These are phyloP conservation scores for Lanmaoa rubissima DNA, from an alignment of 768 basidiomycete genomes.

Conservation along the genomic window DNA sequence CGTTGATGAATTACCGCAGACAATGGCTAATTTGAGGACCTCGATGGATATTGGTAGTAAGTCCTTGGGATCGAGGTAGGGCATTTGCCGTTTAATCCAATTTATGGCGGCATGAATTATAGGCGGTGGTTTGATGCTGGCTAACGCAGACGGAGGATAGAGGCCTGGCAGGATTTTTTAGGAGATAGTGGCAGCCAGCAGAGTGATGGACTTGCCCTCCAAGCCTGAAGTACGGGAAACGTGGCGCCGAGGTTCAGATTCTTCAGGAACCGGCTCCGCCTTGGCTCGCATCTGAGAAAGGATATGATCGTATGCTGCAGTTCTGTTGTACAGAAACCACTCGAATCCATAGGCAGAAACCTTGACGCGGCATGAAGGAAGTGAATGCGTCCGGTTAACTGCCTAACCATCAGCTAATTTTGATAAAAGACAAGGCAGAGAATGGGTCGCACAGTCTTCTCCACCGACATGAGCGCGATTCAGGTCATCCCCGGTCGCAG, in stretches of 20 bases:
- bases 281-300: conserved; percentile 65
- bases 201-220: conserved; percentile 33
- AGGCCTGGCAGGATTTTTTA: conserved; percentile 13
- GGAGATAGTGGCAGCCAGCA: background rate
- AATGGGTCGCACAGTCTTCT: conserved; percentile 49
- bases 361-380: conserved; percentile 76
- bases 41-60: conserved; percentile 84
- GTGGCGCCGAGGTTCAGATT: conserved; percentile 36
- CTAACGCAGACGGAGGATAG: conserved; percentile 27
- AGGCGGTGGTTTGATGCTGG: conserved; percentile 29
- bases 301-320: conserved; percentile 85
- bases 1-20: conserved; percentile 84
- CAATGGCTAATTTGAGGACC: conserved; percentile 75
- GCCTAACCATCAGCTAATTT: conserved; percentile 10
- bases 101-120: conserved; percentile 41
- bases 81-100: conserved; percentile 62
- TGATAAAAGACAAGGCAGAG: background rate
- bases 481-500: conserved; percentile 73
- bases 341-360: conserved; percentile 82
- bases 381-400: conserved; percentile 36
- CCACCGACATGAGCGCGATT: conserved; percentile 42
- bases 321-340: conserved; percentile 91
- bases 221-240: conserved; percentile 39
- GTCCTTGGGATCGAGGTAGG: conserved; percentile 75
- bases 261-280: conserved; percentile 8